A percentile compares a stretch with the other conserved stretches of the same genome.
These are phyloP conservation scores for Maudiozyma serrabonitensis DNA, from an alignment of 805 yeast genomes.

Conservation along the genomic window DNA sequence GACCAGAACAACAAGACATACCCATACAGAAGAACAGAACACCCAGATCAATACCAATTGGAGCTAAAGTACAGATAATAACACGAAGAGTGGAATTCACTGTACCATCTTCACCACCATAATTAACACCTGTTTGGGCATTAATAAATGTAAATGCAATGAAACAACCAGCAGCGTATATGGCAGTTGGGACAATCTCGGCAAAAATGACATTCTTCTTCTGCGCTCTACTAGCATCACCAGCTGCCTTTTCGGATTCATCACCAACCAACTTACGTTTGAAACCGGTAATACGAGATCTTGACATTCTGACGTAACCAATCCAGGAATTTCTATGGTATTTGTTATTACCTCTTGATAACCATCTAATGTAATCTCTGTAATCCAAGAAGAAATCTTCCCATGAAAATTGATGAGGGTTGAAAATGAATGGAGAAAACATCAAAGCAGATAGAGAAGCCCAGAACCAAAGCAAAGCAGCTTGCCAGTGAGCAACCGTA, in stretches of 20 bases:
- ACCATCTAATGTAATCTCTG: constrained; percentile 86
- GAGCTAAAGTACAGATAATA: constrained; percentile 76
- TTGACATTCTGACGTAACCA: constrained; percentile 69
- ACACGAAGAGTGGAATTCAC: constrained; percentile 69
- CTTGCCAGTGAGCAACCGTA: constrained; percentile 78
- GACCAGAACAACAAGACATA: constrained; percentile 96
- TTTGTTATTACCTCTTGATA: constrained; percentile 81
- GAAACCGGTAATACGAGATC: constrained; percentile 82
- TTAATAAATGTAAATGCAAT: constrained; percentile 73
- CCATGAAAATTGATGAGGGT: constrained; percentile 97
- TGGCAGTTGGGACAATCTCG: constrained; percentile 59
- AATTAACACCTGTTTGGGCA: constrained; percentile 77
- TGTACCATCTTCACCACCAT: constrained; percentile 33
- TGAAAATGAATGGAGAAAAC: constrained; percentile 88
- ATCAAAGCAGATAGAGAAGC: constrained; percentile 78
- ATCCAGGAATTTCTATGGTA: constrained; percentile 89
- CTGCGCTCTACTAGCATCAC: constrained; percentile 77
- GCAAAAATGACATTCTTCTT: constrained; percentile 62
- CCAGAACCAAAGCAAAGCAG: constrained; percentile 96
- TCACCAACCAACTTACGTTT: constrained; percentile 65
- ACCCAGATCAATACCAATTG: constrained; percentile 86
- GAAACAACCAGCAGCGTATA: constrained; percentile 72
- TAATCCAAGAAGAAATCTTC: constrained; percentile 93
- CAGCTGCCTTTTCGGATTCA: constrained; percentile 72
- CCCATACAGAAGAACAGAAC: constrained; percentile 65